These are phyloP conservation scores for Hyaloscypha finlandica DNA, from an alignment of 495 filamentous ascomycete genomes.

Conservation along the genomic window DNA sequence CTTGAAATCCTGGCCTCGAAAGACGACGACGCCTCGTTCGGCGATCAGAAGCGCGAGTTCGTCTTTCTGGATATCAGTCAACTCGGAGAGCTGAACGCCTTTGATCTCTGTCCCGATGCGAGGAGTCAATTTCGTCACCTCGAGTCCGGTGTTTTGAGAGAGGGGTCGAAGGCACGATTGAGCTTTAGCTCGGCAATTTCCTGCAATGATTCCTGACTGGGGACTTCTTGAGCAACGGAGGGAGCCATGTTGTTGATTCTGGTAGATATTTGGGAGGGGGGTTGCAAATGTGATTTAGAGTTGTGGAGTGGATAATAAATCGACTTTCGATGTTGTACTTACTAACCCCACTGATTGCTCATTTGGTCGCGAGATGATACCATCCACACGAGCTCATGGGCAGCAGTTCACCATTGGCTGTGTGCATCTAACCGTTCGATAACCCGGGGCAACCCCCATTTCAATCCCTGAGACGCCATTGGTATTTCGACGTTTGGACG, in stretches of 20 bases:
- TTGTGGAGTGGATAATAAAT: background rate
- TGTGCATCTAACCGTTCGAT: background rate
- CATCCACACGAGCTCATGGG: background rate
- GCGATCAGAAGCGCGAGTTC: conserved; percentile 48
- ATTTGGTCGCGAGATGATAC: background rate
- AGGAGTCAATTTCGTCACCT: conserved; percentile 46
- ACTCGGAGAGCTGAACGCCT: conserved; percentile 43
- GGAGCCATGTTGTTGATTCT: conserved; percentile 9
- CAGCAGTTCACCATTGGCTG: background rate
- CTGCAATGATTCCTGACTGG: background rate
- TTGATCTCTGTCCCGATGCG: conserved; percentile 45
- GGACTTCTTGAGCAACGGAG: conserved; percentile 13
- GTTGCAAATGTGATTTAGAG: background rate
- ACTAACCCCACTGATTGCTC: background rate
- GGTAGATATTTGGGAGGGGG: background rate
- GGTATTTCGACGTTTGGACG: background rate
- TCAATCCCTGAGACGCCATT: background rate
- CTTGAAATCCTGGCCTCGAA: conserved; percentile 50
- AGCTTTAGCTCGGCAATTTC: conserved; percentile 10
- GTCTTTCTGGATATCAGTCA: conserved; percentile 43
- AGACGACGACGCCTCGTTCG: conserved; percentile 45
- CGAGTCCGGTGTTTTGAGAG: conserved; percentile 40
- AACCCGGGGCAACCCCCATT: background rate
- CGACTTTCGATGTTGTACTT: background rate
- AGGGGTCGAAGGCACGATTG: conserved; percentile 12